A percentile compares a stretch with the other conserved stretches of the same genome.
phyloP scores from a whole-genome alignment of 257 asterid genomes.

The Vinca minor region DNA sequence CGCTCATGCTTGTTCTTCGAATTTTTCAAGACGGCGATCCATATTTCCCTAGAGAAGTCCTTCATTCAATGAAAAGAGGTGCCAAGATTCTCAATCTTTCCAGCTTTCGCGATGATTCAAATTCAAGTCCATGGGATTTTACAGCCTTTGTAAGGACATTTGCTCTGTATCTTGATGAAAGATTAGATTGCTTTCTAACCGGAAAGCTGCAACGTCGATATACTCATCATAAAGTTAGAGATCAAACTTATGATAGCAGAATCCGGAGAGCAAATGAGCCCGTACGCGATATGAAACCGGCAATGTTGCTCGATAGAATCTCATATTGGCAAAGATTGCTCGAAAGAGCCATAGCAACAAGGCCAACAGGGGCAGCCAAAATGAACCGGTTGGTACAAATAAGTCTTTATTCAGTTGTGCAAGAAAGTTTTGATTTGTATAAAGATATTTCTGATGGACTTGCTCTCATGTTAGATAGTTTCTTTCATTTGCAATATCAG shows the following conservation, averaged over 20 bases:
- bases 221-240: slow-evolving; percentile 20
- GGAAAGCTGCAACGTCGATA: slow-evolving; percentile 64
- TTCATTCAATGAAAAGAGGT: slow-evolving; percentile 77
- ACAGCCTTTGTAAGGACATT: slow-evolving; percentile 77
- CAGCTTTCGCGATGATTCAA: slow-evolving; percentile 65
- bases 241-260: slow-evolving; percentile 11
- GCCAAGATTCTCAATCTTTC: slow-evolving; percentile 69
- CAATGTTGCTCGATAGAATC: slow-evolving; percentile 60
- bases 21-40: slow-evolving; percentile 87
- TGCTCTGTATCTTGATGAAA: slow-evolving; percentile 73
- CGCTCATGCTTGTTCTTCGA: slow-evolving; percentile 64
- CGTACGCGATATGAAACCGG: slow-evolving; percentile 56
- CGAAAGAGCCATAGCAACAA: slow-evolving; percentile 62
- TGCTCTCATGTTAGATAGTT: slow-evolving; percentile 51
- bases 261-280: slow-evolving; percentile 37
- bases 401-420: slow-evolving; percentile 57
- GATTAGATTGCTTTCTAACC: slow-evolving; percentile 66
- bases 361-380: slow-evolving; percentile 66
- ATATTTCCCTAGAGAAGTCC: slow-evolving; percentile 80
- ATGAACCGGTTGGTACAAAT: slow-evolving; percentile 42
- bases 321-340: slow-evolving; percentile 70
- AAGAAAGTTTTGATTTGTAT: slow-evolving; percentile 71
- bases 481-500: slow-evolving; percentile 59
- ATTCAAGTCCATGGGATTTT: slow-evolving; percentile 81
- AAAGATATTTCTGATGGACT: slow-evolving; percentile 71